These are phyloP conservation scores for Hyaloscypha hepaticicola DNA, from an alignment of 495 filamentous ascomycete species.

Conservation along the genomic window DNA sequence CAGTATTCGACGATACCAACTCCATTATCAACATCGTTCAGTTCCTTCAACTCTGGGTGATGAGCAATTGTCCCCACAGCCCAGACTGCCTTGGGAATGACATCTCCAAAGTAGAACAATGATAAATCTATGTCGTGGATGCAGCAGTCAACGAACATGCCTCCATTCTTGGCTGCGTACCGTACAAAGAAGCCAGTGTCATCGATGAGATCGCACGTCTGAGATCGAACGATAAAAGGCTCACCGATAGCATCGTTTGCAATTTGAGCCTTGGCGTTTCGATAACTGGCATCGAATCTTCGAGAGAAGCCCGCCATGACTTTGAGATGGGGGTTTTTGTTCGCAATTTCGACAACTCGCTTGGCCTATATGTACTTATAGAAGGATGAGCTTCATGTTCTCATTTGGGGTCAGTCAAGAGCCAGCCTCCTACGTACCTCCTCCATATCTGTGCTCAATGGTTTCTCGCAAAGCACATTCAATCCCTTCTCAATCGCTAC, in stretches of 20 bases:
- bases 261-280: constrained; percentile 29
- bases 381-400: constrained; percentile 2
- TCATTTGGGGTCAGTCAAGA: background rate
- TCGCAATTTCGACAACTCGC: constrained; percentile 37
- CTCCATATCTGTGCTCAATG: constrained; percentile 36
- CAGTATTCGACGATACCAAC: constrained; percentile 39
- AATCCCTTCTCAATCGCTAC: constrained; percentile 38
- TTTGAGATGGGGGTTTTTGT: constrained; percentile 37
- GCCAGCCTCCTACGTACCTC: constrained; percentile 18
- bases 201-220: constrained; percentile 45
- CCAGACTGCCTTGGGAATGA: constrained; percentile 33
- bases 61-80: constrained; percentile 30
- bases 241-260: constrained; percentile 35
- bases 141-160: constrained; percentile 49
- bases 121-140: constrained; percentile 51
- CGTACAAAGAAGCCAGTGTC: constrained; percentile 46
- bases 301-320: constrained; percentile 44
- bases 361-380: constrained; percentile 32
- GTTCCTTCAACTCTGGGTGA: constrained; percentile 34
- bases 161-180: constrained; percentile 43
- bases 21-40: constrained; percentile 36
- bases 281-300: constrained; percentile 43
- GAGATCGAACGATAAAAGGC: constrained; percentile 44
- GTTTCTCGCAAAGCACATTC: constrained; percentile 47
- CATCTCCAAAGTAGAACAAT: constrained; percentile 43